Evolutionary conservation across 1,284 basidiomycete genomes (phyloP), one percentile per base, ranked within the genome.

Genomic region (Laetiporus sulphureus): DNA sequence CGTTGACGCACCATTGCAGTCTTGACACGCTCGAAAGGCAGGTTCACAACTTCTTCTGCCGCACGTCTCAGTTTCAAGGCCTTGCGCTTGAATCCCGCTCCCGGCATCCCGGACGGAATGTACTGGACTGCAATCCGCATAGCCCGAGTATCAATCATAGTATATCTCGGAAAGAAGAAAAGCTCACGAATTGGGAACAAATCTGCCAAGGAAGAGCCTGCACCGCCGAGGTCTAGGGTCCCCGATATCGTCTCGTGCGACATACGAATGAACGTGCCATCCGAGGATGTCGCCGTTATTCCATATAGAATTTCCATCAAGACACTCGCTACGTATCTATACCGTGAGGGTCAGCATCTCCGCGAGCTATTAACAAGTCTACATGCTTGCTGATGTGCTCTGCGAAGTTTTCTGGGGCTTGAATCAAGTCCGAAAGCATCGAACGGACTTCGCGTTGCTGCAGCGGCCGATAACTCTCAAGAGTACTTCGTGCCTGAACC

Each of bases 321-420:
- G 20, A 48, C 46, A 16, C 49, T 48, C 5, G 49, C 49, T 32
- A 55, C 39, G 41, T 49, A 55, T 32, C 51, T 56, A 48, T 32
- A 31, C 3, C 2, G 18, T 20, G n/a, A 22, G 29, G 35, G 11
- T 8, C 11, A 35, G 32, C 39, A 29, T 31, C 32, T 31, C 36
- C 32, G 12, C 12, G 3, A 30, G 23, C n/a, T 3, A 13, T 27
- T 8, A 30, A 22, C 8, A 37, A 45, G 34, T 38, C 30, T 13
- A 23, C 52, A 24, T 41, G 58, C 59, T 53, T 53, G 30, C 54
- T 51, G 34, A 60, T 47, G 39, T 56, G 52, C 32, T 41, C 37
- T 13, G 46, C 41, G 36, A 59, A 52, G 20, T 47, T 48, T 2
- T 49, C 51, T 7, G 59, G 58, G 13, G 47, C 35, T 29, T 47